These are phyloP conservation scores for Pyrenochaeta sp. DNA, from an alignment of 2,329 filamentous ascomycete genomes.

Conservation along the genomic window DNA sequence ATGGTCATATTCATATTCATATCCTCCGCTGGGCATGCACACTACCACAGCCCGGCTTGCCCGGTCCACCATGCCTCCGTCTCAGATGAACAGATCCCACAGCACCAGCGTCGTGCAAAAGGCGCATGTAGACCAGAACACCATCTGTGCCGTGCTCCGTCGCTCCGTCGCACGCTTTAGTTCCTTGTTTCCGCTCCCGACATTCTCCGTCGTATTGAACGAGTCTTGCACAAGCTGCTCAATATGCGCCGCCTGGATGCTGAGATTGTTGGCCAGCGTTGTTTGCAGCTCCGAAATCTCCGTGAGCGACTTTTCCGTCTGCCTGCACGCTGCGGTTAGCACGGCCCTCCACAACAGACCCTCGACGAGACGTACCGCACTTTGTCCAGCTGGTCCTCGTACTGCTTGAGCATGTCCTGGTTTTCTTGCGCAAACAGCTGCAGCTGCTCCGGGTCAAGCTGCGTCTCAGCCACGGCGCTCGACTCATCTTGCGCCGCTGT, in stretches of 20 bases:
- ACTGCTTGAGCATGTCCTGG: conserved; percentile 89
- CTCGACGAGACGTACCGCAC: conserved; percentile 72
- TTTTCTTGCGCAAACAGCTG: conserved; percentile 96
- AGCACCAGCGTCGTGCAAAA: conserved; percentile 57
- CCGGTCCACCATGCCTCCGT: too few relatives aligned
- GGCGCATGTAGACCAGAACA: conserved; percentile 56
- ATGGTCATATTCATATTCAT: too few relatives aligned
- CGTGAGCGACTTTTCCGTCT: conserved; percentile 85
- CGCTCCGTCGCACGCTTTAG: conserved; percentile 78
- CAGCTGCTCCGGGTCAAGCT: conserved; percentile 81
- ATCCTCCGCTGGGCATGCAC: conserved; percentile 17
- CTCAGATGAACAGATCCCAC: conserved; percentile 59
- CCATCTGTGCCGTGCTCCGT: conserved; percentile 57
- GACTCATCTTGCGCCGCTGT: conserved; percentile 30
- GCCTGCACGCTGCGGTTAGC: conserved; percentile 63
- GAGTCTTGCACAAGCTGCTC: conserved; percentile 88
- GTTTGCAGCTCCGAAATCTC: conserved; percentile 95
- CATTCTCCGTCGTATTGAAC: conserved; percentile 80
- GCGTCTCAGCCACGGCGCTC: conserved; percentile 56
- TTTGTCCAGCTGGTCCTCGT: conserved; percentile 92
- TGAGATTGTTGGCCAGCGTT: conserved; percentile 83
- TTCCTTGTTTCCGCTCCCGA: conserved; percentile 88
- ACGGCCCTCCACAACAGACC: too few relatives aligned
- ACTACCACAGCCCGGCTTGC: too few relatives aligned
- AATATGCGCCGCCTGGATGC: conserved; percentile 86